phyloP scores from a whole-genome alignment of 306 rosid genomes.

The Rosa lucieae region DNA sequence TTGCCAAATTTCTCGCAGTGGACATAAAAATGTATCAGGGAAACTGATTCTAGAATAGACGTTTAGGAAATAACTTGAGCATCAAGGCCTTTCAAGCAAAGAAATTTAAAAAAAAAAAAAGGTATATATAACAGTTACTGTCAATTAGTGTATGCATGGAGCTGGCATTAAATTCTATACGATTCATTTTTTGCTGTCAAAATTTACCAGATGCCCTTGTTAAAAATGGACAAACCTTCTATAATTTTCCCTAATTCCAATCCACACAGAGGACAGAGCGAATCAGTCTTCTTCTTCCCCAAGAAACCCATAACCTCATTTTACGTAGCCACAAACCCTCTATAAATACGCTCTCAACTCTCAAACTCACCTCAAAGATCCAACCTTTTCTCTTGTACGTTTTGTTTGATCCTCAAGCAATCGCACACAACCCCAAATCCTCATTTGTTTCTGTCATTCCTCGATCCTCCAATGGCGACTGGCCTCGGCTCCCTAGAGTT shows the following conservation, averaged over 20 bases:
- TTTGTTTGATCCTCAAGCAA: background rate
- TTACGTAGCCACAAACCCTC: constrained; percentile 7
- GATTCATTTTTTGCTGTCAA: background rate
- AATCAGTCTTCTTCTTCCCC: constrained; percentile 12
- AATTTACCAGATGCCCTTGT: background rate
- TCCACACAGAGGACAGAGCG: background rate
- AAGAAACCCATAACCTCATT: background rate
- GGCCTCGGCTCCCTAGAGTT: constrained; percentile 27
- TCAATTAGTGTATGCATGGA: background rate
- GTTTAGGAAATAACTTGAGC: background rate
- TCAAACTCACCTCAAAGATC: constrained; percentile 6
- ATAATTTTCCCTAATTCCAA: background rate
- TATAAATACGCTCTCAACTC: background rate
- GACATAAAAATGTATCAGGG: background rate
- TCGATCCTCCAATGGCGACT: constrained; percentile 13
- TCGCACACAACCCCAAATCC: background rate
- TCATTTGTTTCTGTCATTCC: background rate
- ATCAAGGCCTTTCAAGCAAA: background rate
- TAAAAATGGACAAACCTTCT: background rate
- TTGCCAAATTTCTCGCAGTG: no score
- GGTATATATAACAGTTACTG: background rate
- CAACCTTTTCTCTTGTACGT: background rate
- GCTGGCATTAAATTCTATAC: no score
- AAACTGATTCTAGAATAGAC: background rate
- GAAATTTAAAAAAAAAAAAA: background rate